Evolutionary conservation across 352 stramenopile genomes (phyloP), one percentile per base, ranked within the genome.

Genomic region (Hyaloperonospora brassicae): DNA sequence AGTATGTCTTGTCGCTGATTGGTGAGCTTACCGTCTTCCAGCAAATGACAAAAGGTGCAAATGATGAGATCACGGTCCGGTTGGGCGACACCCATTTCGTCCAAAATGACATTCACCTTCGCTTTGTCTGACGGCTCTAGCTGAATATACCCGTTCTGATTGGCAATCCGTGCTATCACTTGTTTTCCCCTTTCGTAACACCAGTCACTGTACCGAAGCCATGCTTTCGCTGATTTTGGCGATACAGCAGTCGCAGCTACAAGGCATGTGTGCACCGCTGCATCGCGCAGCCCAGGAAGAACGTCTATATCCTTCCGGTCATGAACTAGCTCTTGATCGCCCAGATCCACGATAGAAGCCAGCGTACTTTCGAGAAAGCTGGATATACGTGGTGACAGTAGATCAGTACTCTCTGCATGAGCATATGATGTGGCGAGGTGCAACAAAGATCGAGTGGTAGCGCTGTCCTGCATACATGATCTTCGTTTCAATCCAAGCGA

Each of bases 131-230:
- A 59, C 24, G 57, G n/a, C 0, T 68, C 55, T 36, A 91, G 47
- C 14, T 79, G 66, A 13, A 87, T 59, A 27, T 73, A 69, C 42
- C 80, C 80, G 55, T 75, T 72, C 27, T 84, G 73, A 4, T 55
- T 57, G 4, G 50, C 46, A 43, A 91, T 62, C 5, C 49, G 58
- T 30, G 76, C 73, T 4, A 87, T 57, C 42, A 67, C 61, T 6
- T 52, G 52, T 31, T 70, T 77, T 11, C 71, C 74, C 34, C 68
- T 71, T 34, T 74, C 58, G 39, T 92, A 87, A 30, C 72, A 86
- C 82, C 82, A 92, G 49, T 88, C 64, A 54, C 77, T 76, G 43
- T 86, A 92, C 23, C 63, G 50, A 40, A 81, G 51, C 79, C 79
- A 92, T 1, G 68, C 73, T 31, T 72, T 70, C 5, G 64, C 41